These are phyloP conservation scores for Guadua angustifolia DNA, from an alignment of 176 grass and related monocot species.

Conservation along the genomic window DNA sequence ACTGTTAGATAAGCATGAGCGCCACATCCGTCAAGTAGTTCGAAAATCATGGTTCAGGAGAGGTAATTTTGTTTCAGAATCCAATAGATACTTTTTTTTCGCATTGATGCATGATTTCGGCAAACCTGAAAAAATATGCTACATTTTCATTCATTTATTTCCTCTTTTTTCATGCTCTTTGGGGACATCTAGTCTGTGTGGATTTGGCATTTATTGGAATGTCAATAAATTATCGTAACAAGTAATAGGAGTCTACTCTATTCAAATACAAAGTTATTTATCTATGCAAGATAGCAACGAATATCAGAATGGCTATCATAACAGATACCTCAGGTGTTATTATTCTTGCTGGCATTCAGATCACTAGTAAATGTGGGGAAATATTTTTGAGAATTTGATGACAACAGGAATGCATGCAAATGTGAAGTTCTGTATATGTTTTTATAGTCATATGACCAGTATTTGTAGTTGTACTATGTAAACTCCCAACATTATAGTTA, in stretches of 20 bases:
- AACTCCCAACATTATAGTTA: background rate
- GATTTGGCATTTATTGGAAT: background rate
- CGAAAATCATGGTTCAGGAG: slow-evolving; percentile 79
- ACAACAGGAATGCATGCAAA: background rate
- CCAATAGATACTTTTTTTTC: background rate
- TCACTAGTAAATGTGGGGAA: background rate
- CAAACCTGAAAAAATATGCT: background rate
- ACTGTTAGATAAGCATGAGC: slow-evolving; percentile 82
- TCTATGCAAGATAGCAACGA: background rate
- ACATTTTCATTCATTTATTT: background rate
- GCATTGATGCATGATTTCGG: background rate
- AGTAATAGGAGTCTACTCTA: background rate
- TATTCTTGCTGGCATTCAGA: background rate
- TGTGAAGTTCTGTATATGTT: background rate
- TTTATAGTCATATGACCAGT: background rate
- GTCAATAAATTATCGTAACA: background rate
- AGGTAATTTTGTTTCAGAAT: slow-evolving; percentile 60
- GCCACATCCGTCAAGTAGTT: slow-evolving; percentile 79
- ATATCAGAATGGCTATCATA: background rate
- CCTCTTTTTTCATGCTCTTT: background rate
- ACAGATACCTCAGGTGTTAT: background rate
- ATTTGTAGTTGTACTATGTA: background rate
- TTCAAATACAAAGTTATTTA: background rate
- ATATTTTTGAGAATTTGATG: background rate
- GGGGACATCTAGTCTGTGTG: background rate